A percentile compares a stretch with the other conserved stretches of the same genome.
These are phyloP conservation scores for Alisma plantagoaquatica DNA, from an alignment of 106 monocot genomes.

Conservation along the genomic window DNA sequence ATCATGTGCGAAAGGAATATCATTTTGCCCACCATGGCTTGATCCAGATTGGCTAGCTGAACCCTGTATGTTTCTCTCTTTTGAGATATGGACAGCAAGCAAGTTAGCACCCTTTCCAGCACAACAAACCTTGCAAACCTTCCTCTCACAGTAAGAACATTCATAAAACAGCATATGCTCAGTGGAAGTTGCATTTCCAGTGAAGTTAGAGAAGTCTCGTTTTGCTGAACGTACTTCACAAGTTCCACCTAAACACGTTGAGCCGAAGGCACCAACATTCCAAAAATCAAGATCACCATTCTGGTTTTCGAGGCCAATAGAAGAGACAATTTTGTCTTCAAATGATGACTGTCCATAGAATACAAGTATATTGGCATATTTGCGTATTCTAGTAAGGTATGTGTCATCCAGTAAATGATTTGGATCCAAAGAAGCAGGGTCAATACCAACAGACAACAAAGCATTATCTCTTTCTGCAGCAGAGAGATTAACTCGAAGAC, in stretches of 20 bases:
- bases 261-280: constrained; percentile 56
- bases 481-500: constrained; percentile 59
- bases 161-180: constrained; percentile 25
- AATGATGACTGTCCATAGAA: constrained; percentile 54
- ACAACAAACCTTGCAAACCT: constrained; percentile 76
- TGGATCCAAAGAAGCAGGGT: constrained; percentile 87
- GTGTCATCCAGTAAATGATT: constrained; percentile 60
- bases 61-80: constrained; percentile 49
- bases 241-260: constrained; percentile 29
- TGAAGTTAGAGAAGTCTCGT: constrained; percentile 9
- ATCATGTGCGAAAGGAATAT: constrained; percentile 24
- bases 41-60: constrained; percentile 50
- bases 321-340: constrained; percentile 78
- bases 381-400: constrained; percentile 40
- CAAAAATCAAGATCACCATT: constrained; percentile 69
- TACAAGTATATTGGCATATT: constrained; percentile 55
- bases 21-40: constrained; percentile 47
- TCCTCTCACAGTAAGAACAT: constrained; percentile 62
- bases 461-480: constrained; percentile 87
- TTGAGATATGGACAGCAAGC: constrained; percentile 33
- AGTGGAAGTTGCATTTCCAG: constrained; percentile 13
- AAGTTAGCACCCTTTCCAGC: constrained; percentile 83
- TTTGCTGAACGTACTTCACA: constrained; percentile 73
- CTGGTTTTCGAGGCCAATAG: constrained; percentile 61
- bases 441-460: constrained; percentile 54